Conservation (phyloP, 352 stramenopile genomes). For the Phytophthora europaea region DNA sequence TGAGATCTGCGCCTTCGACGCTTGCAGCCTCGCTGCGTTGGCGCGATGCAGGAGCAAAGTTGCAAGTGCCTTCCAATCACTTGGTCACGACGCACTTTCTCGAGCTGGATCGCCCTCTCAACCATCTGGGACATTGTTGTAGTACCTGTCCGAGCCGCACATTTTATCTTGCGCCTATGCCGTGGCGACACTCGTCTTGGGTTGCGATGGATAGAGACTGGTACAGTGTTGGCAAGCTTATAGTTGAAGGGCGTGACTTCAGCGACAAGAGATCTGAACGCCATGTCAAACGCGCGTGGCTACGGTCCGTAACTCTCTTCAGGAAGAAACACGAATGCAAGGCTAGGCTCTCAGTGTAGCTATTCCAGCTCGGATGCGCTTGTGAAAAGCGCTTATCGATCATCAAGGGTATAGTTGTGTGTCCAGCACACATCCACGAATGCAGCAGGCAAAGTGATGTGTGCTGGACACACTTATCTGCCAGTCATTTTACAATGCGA, state of each 20-base stretch:
- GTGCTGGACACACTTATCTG: slow-evolving; percentile 72
- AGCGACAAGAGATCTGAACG: background rate
- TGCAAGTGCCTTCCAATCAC: background rate
- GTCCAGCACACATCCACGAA: slow-evolving; percentile 36
- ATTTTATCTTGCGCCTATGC: slow-evolving; percentile 3
- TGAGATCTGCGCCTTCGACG: slow-evolving; percentile 10
- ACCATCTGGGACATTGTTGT: slow-evolving; percentile 29
- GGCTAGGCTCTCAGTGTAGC: background rate
- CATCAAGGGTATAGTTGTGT: background rate
- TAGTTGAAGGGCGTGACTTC: background rate
- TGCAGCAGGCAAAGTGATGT: slow-evolving; percentile 62
- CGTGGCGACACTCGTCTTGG: slow-evolving; percentile 6
- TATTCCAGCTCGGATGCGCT: background rate
- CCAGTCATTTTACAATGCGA: slow-evolving; percentile 81
- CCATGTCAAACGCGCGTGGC: background rate
- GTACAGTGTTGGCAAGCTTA: background rate
- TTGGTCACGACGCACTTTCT: slow-evolving; percentile 32
- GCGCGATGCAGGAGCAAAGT: background rate
- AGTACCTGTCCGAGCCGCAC: slow-evolving; percentile 5
- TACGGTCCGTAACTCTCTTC: background rate
- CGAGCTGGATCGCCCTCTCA: slow-evolving; percentile 2
- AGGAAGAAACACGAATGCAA: background rate
- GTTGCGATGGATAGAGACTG: slow-evolving; percentile 1
- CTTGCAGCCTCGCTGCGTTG: background rate
- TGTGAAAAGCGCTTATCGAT: slow-evolving; percentile 47